phyloP scores from a whole-genome alignment of 2,329 filamentous ascomycete species.

The Fusarium domesticum region DNA sequence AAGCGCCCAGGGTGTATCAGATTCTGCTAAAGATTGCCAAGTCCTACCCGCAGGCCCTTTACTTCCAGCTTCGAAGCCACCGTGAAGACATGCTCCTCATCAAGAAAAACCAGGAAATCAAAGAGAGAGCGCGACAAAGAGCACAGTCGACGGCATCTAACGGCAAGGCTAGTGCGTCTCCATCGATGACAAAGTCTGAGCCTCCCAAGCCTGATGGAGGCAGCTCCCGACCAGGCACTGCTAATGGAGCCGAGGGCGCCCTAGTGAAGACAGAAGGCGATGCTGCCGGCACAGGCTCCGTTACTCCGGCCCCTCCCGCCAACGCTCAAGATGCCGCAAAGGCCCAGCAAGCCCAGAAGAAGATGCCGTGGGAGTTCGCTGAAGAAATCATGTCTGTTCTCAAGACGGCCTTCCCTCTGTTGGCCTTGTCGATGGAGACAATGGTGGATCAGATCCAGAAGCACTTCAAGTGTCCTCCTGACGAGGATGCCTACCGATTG shows the following conservation, averaged over 20 bases:
- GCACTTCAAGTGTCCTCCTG: conserved; percentile 97
- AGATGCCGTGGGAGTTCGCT: conserved; percentile 92
- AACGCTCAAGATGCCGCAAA: conserved; percentile 27
- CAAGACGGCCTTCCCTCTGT: conserved; percentile 93
- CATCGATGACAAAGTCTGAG: conserved; percentile 54
- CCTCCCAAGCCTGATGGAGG: conserved; percentile 37
- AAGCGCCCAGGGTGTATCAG: conserved; percentile 79
- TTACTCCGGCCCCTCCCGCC: conserved; percentile 27
- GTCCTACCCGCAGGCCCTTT: conserved; percentile 90
- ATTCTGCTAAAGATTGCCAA: conserved; percentile 94
- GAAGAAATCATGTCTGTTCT: conserved; percentile 94
- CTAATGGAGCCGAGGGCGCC: conserved; percentile 43
- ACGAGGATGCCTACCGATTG: conserved; percentile 94
- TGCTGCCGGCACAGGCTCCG: conserved; percentile 26
- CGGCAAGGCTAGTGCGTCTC: conserved; percentile 46
- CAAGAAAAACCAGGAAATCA: conserved; percentile 81
- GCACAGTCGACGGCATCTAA: conserved; percentile 45
- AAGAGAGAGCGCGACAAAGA: conserved; percentile 58
- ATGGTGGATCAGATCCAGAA: conserved; percentile 99
- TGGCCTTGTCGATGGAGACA: conserved; percentile 97
- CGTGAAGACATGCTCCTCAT: conserved; percentile 91
- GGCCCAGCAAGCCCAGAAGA: conserved; percentile 48
- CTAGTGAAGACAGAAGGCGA: conserved; percentile 48
- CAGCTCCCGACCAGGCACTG: conserved; percentile 50
- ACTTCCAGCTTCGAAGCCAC: conserved; percentile 91